Evolutionary conservation across 2,329 filamentous ascomycete species (phyloP), one percentile per base, ranked within the genome.

Genomic region (Cladosporium sp.): DNA sequence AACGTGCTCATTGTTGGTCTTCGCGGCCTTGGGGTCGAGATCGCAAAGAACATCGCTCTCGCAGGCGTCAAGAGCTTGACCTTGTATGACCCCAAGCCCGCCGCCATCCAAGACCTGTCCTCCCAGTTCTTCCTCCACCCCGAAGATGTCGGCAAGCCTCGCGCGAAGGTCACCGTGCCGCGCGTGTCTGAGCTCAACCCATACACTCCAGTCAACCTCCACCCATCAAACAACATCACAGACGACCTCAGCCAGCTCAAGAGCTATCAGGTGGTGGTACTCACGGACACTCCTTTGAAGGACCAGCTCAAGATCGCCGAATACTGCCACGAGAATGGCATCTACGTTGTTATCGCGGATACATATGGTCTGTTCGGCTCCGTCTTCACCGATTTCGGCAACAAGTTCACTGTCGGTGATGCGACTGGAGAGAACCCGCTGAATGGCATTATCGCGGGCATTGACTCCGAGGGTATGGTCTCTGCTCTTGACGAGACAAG

Each of bases 31-130:
- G 94, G 94, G 79, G 93, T 97, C 58, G 94, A 99, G 78, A 94
- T 99, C 69, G 93, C 94, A 71, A 99, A 99, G 84, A 99, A 99
- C 71, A 91, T 99, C 70, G 94, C 94, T 61, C 87, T 99, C 67
- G 94, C 94, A 68, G 94, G 94, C 74, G 94, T 99, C 77, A 99
- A 99, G 83, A 97, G 92, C 71, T 80, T 99, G 66, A 94, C 93
- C 1, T 84, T 99, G 58, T 90, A 92, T 80, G 94, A 99, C 73
- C 93, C 94, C 49, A 85, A 87, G 50, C 90, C 90, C 42, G 88
- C 90, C 56, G 82, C 87, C 66, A 88, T 97, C 67, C 83, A 90
- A 67, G 94, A 99, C 72, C 86, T 99, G 36, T 97, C 94, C 40
- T 90, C 94, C 43, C 94, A 99, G 75, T 99, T 99, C 82, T 99